Percentiles rank a stretch among this genome's conserved stretches.
Conservation (phyloP, 495 filamentous ascomycete species). For the Chaetomidium leptoderma region DNA sequence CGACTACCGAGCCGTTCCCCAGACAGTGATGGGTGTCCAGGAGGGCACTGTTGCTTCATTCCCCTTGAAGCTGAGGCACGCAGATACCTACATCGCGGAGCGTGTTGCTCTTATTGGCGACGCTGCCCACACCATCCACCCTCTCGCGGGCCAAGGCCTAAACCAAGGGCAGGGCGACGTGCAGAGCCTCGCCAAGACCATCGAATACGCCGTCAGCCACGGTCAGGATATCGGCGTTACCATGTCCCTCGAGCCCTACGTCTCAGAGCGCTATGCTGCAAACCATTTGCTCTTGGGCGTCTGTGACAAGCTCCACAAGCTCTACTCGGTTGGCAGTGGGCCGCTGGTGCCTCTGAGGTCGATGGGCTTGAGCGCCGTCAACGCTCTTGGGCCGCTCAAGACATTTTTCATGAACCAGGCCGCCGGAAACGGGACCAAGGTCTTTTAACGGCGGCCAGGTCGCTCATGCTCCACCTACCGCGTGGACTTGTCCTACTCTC, state of each 20-base stretch:
- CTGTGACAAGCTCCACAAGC: conserved; percentile 88
- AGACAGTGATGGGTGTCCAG: conserved; percentile 62
- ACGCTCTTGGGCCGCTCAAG: conserved; percentile 76
- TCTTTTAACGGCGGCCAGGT: conserved; percentile 34
- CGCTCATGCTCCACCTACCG: neutral
- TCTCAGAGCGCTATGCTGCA: conserved; percentile 67
- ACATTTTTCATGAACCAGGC: conserved; percentile 83
- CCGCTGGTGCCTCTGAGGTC: conserved; percentile 75
- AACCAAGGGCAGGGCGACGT: conserved; percentile 92
- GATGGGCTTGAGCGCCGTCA: conserved; percentile 70
- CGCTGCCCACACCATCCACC: conserved; percentile 91
- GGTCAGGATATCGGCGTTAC: conserved; percentile 73
- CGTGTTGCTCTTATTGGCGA: conserved; percentile 87
- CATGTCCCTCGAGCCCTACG: conserved; percentile 74
- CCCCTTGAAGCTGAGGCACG: conserved; percentile 84
- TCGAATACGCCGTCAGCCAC: conserved; percentile 71
- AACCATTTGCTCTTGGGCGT: conserved; percentile 87
- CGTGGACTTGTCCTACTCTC: conserved; percentile 10
- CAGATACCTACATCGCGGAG: conserved; percentile 84
- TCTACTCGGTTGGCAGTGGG: conserved; percentile 72
- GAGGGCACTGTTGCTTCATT: conserved; percentile 81
- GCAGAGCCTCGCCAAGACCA: conserved; percentile 63
- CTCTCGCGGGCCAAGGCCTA: conserved; percentile 88
- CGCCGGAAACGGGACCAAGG: conserved; percentile 55
- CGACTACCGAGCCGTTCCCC: conserved; percentile 44